Percentiles rank a stretch among this genome's conserved stretches.
Conservation (phyloP, 2,329 filamentous ascomycete species). For the Fusarium nematophilum region DNA sequence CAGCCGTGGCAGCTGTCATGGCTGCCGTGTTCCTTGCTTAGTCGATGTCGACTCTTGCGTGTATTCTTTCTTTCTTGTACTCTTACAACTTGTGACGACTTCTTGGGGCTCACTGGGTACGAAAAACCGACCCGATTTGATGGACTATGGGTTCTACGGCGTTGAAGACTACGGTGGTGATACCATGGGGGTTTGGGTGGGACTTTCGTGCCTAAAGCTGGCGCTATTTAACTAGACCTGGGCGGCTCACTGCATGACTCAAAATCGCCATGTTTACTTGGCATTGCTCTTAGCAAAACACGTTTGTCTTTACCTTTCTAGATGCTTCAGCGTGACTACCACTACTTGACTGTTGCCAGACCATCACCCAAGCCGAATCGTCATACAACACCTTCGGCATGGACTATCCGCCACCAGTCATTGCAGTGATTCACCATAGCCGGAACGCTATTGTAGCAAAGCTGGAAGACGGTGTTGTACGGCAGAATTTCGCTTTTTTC, state of each 20-base stretch:
- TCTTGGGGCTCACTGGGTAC: background rate
- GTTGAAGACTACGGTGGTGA: constrained; percentile 22
- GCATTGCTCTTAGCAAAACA: background rate
- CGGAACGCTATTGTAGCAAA: no score
- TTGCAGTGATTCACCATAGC: no score
- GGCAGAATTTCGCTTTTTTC: no score
- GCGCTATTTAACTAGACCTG: background rate
- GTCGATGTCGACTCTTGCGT: constrained; percentile 15
- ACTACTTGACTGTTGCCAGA: no score
- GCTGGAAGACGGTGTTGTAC: no score
- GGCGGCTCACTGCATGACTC: background rate
- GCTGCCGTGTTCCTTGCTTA: constrained; percentile 58
- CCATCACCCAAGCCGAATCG: no score
- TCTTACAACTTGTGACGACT: constrained; percentile 27
- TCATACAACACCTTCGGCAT: no score
- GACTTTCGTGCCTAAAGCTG: constrained; percentile 1
- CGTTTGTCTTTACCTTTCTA: background rate
- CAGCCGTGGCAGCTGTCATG: constrained; percentile 56
- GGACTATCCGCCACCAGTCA: no score
- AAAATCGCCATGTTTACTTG: background rate
- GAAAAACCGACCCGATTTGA: background rate
- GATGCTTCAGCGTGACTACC: no score
- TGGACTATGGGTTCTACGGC: constrained; percentile 11
- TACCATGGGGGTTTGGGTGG: constrained; percentile 14
- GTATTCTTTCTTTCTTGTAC: constrained; percentile 25